These are phyloP conservation scores for Diaporthe eres DNA, from an alignment of 2,329 filamentous ascomycete species.

Conservation along the genomic window DNA sequence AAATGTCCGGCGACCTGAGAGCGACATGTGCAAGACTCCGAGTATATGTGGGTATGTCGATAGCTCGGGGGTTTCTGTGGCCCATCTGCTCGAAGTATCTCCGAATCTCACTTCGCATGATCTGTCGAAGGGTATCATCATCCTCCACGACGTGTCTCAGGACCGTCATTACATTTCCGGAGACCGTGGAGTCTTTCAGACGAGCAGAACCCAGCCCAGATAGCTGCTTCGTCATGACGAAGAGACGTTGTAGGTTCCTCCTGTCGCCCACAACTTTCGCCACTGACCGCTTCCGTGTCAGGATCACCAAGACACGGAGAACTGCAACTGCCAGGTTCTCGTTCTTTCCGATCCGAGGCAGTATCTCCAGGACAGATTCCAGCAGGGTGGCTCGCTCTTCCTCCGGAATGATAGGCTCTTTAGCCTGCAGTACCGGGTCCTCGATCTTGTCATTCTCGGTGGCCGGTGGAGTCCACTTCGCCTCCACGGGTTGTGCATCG, in stretches of 20 bases:
- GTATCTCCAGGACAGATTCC: constrained; percentile 82
- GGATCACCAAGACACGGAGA: constrained; percentile 85
- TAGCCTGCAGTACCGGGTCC: constrained; percentile 70
- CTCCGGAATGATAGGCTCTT: constrained; percentile 72
- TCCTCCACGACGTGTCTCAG: constrained; percentile 96
- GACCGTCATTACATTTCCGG: constrained; percentile 82
- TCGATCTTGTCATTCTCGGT: constrained; percentile 64
- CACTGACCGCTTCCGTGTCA: constrained; percentile 84
- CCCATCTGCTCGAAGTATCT: constrained; percentile 76
- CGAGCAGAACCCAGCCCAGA: constrained; percentile 83
- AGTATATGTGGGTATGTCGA: constrained; percentile 81
- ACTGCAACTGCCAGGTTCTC: constrained; percentile 87
- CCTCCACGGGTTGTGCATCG: constrained; percentile 84
- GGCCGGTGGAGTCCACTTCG: constrained; percentile 76
- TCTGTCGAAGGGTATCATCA: constrained; percentile 88
- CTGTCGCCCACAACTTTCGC: constrained; percentile 86
- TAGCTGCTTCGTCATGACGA: constrained; percentile 95
- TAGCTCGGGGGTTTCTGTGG: constrained; percentile 63
- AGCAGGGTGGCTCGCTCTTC: constrained; percentile 81
- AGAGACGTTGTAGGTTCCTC: constrained; percentile 88
- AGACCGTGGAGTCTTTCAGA: constrained; percentile 69
- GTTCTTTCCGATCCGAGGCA: constrained; percentile 91
- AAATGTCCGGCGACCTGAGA: constrained; percentile 85
- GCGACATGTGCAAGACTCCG: constrained; percentile 84
- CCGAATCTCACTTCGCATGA: constrained; percentile 92